Evolutionary conservation across 495 filamentous ascomycete species (phyloP).

Genomic region (Extremus antarcticus): DNA sequence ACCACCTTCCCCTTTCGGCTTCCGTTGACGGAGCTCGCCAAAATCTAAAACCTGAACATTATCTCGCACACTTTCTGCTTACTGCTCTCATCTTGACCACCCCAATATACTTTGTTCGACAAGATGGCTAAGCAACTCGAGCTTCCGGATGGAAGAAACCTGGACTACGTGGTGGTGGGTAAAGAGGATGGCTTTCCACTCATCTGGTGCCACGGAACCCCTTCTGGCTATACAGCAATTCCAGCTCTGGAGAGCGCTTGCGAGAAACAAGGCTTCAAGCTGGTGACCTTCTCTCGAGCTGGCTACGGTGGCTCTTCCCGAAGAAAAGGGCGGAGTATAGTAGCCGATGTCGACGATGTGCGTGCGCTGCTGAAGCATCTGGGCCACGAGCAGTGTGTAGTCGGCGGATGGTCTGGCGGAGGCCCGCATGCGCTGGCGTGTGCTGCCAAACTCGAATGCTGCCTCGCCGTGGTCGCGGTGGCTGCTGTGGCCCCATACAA

Average conservation of each 20-base stretch:
- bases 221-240: constrained; percentile 5
- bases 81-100: too few species aligned
- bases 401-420: constrained; percentile 18
- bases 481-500: constrained; percentile 16
- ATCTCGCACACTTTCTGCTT: too few species aligned
- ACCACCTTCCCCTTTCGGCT: too few species aligned
- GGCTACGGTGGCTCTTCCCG: constrained; percentile 15
- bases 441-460: constrained; percentile 11
- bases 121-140: constrained; percentile 3
- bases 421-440: constrained; percentile 16
- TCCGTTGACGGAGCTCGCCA: too few species aligned
- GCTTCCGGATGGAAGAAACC: constrained; percentile 10
- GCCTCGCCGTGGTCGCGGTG: constrained; percentile 8
- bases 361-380: constrained; percentile 14
- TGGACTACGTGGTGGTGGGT: constrained; percentile 11
- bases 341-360: constrained; percentile 8
- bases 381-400: constrained; percentile 7
- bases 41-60: too few species aligned
- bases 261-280: constrained; percentile 7
- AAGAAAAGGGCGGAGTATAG: constrained; percentile 5
- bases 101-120: too few species aligned
- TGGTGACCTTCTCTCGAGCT: constrained; percentile 13
- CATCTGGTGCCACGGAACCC: constrained; percentile 13
- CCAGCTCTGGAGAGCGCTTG: constrained; percentile 5
- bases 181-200: constrained; percentile 15